Percentiles rank a stretch among this genome's conserved stretches.
phyloP scores from a whole-genome alignment of 176 grass and related monocot genomes.

The Oryza nivara region DNA sequence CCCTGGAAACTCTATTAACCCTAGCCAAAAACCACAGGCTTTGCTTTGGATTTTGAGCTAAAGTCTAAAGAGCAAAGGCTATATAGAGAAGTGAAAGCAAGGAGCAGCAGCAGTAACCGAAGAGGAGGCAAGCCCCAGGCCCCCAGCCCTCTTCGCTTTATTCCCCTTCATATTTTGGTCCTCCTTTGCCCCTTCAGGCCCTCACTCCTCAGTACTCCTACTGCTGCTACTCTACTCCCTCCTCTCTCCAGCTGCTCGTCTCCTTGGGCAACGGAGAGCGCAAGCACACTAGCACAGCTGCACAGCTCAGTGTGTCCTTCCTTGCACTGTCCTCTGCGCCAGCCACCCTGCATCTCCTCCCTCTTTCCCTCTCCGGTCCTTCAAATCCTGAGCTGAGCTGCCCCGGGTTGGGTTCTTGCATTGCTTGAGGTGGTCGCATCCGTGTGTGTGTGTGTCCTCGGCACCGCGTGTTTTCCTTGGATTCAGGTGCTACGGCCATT shows the following conservation, averaged over 20 bases:
- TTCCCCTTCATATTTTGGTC: slow-evolving; percentile 67
- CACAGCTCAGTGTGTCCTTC: slow-evolving; percentile 30
- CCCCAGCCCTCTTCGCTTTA: slow-evolving; percentile 45
- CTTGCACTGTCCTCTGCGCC: not conserved
- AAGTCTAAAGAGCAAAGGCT: slow-evolving; percentile 62
- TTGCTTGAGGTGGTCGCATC: slow-evolving; percentile 46
- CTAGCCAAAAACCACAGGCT: not conserved
- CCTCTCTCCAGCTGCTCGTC: slow-evolving; percentile 19
- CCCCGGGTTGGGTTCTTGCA: slow-evolving; percentile 30
- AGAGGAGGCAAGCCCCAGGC: not conserved
- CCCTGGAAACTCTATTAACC: not conserved
- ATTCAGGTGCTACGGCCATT: slow-evolving; percentile 43
- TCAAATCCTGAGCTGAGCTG: slow-evolving; percentile 19
- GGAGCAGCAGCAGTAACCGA: not conserved
- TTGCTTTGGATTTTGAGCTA: slow-evolving; percentile 58
- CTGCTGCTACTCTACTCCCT: too few species aligned
- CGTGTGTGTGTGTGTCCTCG: slow-evolving; percentile 34
- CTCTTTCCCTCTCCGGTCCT: slow-evolving; percentile 36
- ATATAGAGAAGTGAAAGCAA: slow-evolving; percentile 26
- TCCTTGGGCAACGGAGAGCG: slow-evolving; percentile 26
- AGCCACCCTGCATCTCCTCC: not conserved
- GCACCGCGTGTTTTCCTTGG: slow-evolving; percentile 30
- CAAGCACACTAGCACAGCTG: not conserved
- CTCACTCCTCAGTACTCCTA: not conserved
- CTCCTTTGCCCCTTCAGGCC: not conserved